A percentile compares a stretch with the other conserved stretches of the same genome.
Conservation (phyloP, 2,329 filamentous ascomycete species). For the Trichoderma atroviride region DNA sequence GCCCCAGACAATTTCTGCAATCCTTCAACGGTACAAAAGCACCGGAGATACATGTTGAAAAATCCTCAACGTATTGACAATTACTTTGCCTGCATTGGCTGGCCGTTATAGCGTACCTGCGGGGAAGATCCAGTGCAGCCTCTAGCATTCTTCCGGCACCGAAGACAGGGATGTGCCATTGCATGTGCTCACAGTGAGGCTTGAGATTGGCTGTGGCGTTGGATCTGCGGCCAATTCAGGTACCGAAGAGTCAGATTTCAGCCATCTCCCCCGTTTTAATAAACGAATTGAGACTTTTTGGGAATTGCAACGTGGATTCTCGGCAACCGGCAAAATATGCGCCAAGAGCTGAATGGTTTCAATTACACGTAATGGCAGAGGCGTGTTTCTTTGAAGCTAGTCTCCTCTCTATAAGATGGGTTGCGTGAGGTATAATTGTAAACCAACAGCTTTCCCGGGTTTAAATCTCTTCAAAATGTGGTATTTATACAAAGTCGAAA, state of each 20-base stretch:
- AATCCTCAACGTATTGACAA: background rate
- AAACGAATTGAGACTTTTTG: background rate
- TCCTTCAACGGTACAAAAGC: background rate
- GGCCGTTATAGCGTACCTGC: background rate
- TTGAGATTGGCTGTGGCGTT: background rate
- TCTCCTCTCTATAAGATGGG: background rate
- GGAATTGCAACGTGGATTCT: background rate
- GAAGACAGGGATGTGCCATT: constrained; percentile 16
- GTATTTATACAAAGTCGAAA: background rate
- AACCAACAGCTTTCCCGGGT: background rate
- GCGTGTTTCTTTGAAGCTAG: background rate
- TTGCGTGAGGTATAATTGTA: no score
- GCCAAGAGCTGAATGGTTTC: background rate
- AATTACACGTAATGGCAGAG: background rate
- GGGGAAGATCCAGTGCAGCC: constrained; percentile 5
- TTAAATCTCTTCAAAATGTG: background rate
- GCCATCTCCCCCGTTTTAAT: background rate
- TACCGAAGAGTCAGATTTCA: constrained; percentile 3
- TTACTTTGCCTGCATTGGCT: constrained; percentile 5
- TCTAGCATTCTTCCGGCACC: constrained; percentile 20
- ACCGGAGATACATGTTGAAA: background rate
- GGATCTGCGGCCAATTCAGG: constrained; percentile 14
- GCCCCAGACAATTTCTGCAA: background rate
- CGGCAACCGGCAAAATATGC: background rate
- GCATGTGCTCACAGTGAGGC: constrained; percentile 6